Base-by-base conservation (phyloP, 441 rosid genomes). In the Isatis lusitanica region DNA sequence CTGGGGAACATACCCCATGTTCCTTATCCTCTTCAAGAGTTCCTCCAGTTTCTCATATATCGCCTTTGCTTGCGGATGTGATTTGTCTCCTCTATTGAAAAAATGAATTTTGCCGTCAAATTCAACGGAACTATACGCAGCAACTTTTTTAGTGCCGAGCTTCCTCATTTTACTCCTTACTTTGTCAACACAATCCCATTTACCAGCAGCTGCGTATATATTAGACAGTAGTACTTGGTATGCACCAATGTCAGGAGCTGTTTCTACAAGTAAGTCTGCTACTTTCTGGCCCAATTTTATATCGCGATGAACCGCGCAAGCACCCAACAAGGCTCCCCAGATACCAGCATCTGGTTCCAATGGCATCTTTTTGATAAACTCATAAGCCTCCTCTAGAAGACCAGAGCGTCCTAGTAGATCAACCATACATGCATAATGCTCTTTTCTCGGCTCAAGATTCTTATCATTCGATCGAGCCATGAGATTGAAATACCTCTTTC, bases 261-360 rank as follows among this genome's bases (percentile, higher is more conserved):
- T 70, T 55, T 76, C 81, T 16, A 80, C 65, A 59, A 82, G 81
- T 24, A 63, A 53, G 61, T 84, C 83, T 0, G 84, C 82, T 2
- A 64, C 84, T 67, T 66, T 71, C 70, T 82, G 82, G 10, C 84
- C 87, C 64, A 84, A 44, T 58, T 69, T 24, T 12, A 71, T 30
- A 55, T 80, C 79, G 26, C 28, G 60, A 68, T 84, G 77, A 62
- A 78, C 79, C 6, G 75, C 72, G 74, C 85, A 82, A 55, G 82
- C 78, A 71, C 83, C 82, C 35, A 80, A 68, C 52, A 84, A 69
- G 65, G 84, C 84, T 48, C 83, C 86, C 86, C 83, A 81, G 36
- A 76, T 62, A 58, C 73, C 85, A 0, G 80, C 43, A 73, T 84
- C 85, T 13, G 82, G 82, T 70, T 81, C 79, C 24, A 70, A 4